These are phyloP conservation scores for Alternaria burnsii DNA, from an alignment of 2,329 filamentous ascomycete genomes.

Conservation along the genomic window DNA sequence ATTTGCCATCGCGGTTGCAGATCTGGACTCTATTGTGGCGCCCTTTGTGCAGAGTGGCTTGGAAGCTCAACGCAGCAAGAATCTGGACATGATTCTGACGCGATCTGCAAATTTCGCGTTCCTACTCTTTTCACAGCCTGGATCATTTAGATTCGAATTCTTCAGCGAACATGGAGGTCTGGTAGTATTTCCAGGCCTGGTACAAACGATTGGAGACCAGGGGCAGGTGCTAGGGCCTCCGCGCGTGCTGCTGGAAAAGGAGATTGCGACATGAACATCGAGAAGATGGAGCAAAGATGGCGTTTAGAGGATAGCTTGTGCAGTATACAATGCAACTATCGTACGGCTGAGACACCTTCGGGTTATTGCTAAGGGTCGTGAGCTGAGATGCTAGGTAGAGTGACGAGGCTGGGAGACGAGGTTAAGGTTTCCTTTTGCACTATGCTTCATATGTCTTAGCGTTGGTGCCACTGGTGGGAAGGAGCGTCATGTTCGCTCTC, in stretches of 20 bases:
- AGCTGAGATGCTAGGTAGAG: background rate
- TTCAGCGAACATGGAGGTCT: slow-evolving; percentile 18
- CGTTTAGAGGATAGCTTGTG: background rate
- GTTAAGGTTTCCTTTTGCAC: slow-evolving; percentile 7
- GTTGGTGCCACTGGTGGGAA: background rate
- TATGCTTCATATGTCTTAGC: slow-evolving; percentile 4
- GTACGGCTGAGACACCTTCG: background rate
- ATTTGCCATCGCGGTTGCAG: slow-evolving; percentile 20
- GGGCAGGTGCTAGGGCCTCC: slow-evolving; percentile 27
- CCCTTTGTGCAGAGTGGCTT: slow-evolving; percentile 32
- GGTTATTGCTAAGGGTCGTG: background rate
- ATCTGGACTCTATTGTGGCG: slow-evolving; percentile 31
- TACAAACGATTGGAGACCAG: slow-evolving; percentile 38
- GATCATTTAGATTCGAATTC: slow-evolving; percentile 41
- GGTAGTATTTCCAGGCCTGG: slow-evolving; percentile 38
- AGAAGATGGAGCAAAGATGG: background rate
- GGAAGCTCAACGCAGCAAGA: slow-evolving; percentile 28
- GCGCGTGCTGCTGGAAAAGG: slow-evolving; percentile 26
- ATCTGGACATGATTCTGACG: slow-evolving; percentile 43
- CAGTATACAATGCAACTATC: background rate
- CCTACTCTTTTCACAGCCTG: slow-evolving; percentile 37
- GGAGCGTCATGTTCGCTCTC: background rate
- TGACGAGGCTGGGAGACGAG: slow-evolving; percentile 15
- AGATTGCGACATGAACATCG: slow-evolving; percentile 16
- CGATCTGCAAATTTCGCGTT: slow-evolving; percentile 39